Conservation (phyloP, 2,329 filamentous ascomycete species). For the Fusarium sp. region DNA sequence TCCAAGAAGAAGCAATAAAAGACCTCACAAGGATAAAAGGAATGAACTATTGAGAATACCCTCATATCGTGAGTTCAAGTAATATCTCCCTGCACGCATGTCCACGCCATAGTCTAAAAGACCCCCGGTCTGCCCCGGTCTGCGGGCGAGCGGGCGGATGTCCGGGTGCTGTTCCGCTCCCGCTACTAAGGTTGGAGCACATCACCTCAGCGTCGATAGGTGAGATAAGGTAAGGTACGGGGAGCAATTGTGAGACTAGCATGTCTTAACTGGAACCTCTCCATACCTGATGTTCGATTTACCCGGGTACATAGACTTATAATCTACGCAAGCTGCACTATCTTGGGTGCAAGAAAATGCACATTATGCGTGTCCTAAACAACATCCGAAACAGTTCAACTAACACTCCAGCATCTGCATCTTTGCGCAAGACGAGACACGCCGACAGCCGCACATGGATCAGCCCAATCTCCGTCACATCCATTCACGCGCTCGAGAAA, state of each 20-base stretch:
- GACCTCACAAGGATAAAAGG: background rate
- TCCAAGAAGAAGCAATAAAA: background rate
- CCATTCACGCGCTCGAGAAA: constrained; percentile 10
- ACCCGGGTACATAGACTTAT: constrained; percentile 23
- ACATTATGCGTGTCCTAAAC: constrained; percentile 29
- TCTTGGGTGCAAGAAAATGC: constrained; percentile 9
- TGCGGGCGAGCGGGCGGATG: constrained; percentile 27
- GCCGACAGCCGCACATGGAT: constrained; percentile 7
- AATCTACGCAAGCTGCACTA: constrained; percentile 32
- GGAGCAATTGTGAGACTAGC: constrained; percentile 18
- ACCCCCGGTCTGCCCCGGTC: constrained; percentile 4
- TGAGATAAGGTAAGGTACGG: constrained; percentile 16
- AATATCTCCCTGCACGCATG: background rate
- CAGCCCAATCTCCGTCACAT: constrained; percentile 17
- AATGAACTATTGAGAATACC: background rate
- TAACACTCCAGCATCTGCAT: background rate
- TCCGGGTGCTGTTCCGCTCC: constrained; percentile 19
- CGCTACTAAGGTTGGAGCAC: constrained; percentile 19
- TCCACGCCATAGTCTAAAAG: background rate
- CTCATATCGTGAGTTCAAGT: constrained; percentile 1
- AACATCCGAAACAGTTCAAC: constrained; percentile 24
- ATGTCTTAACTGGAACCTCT: constrained; percentile 1
- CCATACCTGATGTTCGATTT: constrained; percentile 12
- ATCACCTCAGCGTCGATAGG: background rate
- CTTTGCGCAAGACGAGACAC: constrained; percentile 17